These are phyloP conservation scores for Trichothecium roseum DNA, from an alignment of 2,329 filamentous ascomycete genomes.

Conservation along the genomic window DNA sequence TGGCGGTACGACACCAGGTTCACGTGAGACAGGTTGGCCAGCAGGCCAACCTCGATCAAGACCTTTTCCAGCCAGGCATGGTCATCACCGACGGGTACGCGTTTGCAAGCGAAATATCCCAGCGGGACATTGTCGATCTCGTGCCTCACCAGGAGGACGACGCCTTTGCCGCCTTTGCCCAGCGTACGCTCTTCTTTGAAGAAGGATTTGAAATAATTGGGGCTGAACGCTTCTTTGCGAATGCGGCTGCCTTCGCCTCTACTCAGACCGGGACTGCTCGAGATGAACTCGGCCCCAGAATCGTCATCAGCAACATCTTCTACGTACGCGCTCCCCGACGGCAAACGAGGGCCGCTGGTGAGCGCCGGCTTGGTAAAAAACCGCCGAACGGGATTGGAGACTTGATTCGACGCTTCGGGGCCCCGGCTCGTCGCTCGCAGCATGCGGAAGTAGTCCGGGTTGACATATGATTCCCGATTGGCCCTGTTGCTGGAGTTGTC, in stretches of 20 bases:
- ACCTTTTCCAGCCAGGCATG: conserved; percentile 94
- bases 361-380: conserved; percentile 34
- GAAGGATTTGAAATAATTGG: conserved; percentile 85
- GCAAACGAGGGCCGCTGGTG: conserved; percentile 9
- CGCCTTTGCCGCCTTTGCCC: conserved; percentile 84
- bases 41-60: conserved; percentile 81
- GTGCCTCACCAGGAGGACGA: conserved; percentile 89
- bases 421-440: conserved; percentile 48
- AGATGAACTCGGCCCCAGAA: conserved; percentile 36
- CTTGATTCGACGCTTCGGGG: conserved; percentile 27
- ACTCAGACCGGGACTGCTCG: conserved; percentile 38
- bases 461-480: conserved; percentile 59
- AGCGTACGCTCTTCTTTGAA: conserved; percentile 83
- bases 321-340: conserved; percentile 5
- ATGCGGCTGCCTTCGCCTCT: conserved; percentile 56
- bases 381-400: conserved; percentile 42
- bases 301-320: conserved; percentile 17
- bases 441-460: conserved; percentile 93
- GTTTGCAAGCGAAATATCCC: conserved; percentile 91
- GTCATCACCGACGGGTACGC: conserved; percentile 89
- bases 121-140: conserved; percentile 80
- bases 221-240: conserved; percentile 76
- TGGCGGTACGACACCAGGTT: conserved; percentile 96
- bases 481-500: conserved; percentile 28
- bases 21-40: conserved; percentile 84